Evolutionary conservation across 768 basidiomycete genomes (phyloP), one percentile per base, ranked within the genome.

Genomic region (Tricholoma terreum): DNA sequence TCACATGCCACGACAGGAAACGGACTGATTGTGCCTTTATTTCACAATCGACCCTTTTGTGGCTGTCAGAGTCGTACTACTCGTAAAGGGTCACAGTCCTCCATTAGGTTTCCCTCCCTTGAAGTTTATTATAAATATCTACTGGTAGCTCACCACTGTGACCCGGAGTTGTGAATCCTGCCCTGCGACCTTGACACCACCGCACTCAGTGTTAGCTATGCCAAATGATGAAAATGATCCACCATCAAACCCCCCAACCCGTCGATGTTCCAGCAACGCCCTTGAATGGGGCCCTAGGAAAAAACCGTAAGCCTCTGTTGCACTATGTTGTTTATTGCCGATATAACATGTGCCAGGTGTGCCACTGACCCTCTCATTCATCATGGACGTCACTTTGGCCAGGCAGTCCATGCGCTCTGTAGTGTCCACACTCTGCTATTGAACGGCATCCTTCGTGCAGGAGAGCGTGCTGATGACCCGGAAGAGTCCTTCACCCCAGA

Each of bases 321-420:
- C n/a, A n/a, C n/a, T n/a, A 9, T 11, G 19, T 40, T 15, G 6
- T 24, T 15, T 6, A 2, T 27, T 10, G 15, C 51, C n/a, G n/a
- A 5, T 22, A 17, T 17, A 17, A 24, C n/a, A 19, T 52, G 49
- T 35, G 15, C 30, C 7, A 31, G 17, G 30, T 30, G n/a, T 40
- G 6, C 38, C n/a, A 17, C 50, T 15, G 33, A 43, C 24, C 50
- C 56, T 12, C 43, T 53, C 6, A 42, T 48, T 34, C 50, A 53
- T 21, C 43, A 45, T 48, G 56, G 56, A 6, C 22, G 56, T 9
- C 56, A 58, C 21, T 58, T 58, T 45, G 50, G 50, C 27, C 56
- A 33, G 8, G 48, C 56, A 14, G 48, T 58, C 2, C 50, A 52
- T 53, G 51, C 51, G 1, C 38, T 58, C 4, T 58, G 56, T 27